Percentiles rank a stretch among this genome's conserved stretches.
phyloP scores from a whole-genome alignment of 768 basidiomycete genomes.

The Boletus speciosus region DNA sequence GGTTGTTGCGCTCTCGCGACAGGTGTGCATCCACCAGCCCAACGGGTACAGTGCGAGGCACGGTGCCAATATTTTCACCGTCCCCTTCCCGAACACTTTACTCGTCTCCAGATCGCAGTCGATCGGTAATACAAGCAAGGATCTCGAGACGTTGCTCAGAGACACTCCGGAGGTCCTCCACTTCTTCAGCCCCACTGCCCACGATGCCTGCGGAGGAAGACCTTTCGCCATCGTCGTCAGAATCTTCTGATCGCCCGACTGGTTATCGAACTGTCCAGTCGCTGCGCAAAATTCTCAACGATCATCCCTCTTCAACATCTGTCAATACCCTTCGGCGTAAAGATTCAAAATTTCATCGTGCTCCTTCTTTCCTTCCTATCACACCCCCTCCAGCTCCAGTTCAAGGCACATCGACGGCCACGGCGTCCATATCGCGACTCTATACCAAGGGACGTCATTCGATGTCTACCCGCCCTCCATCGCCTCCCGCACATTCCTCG shows the following conservation, averaged over 20 bases:
- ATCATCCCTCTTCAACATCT: slow-evolving; percentile 37
- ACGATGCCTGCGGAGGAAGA: slow-evolving; percentile 63
- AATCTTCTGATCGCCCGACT: slow-evolving; percentile 47
- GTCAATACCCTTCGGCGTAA: slow-evolving; percentile 15
- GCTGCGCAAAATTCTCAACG: slow-evolving; percentile 67
- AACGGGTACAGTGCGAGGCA: slow-evolving; percentile 24
- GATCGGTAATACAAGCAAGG: slow-evolving; percentile 5
- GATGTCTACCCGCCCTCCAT: slow-evolving; percentile 59
- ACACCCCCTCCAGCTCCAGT: slow-evolving; percentile 49
- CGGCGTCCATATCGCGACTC: slow-evolving; percentile 74
- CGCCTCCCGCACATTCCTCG: slow-evolving; percentile 54
- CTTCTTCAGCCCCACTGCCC: slow-evolving; percentile 28
- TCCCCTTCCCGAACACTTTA: slow-evolving; percentile 10
- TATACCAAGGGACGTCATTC: slow-evolving; percentile 61
- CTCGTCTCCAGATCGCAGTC: slow-evolving; percentile 15
- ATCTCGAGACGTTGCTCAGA: slow-evolving; percentile 27
- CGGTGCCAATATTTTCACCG: slow-evolving; percentile 12
- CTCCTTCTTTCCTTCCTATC: slow-evolving; percentile 34
- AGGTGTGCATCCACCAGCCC: slow-evolving; percentile 35
- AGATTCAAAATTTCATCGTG: slow-evolving; percentile 9
- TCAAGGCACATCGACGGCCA: slow-evolving; percentile 68
- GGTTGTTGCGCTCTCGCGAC: slow-evolving; percentile 32
- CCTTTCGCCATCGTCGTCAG: slow-evolving; percentile 46
- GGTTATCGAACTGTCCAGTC: slow-evolving; percentile 64
- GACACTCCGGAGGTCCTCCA: slow-evolving; percentile 26